A percentile compares a stretch with the other conserved stretches of the same genome.
These are phyloP conservation scores for Cladophialophora exuberans DNA, from an alignment of 2,329 filamentous ascomycete species.

Conservation along the genomic window DNA sequence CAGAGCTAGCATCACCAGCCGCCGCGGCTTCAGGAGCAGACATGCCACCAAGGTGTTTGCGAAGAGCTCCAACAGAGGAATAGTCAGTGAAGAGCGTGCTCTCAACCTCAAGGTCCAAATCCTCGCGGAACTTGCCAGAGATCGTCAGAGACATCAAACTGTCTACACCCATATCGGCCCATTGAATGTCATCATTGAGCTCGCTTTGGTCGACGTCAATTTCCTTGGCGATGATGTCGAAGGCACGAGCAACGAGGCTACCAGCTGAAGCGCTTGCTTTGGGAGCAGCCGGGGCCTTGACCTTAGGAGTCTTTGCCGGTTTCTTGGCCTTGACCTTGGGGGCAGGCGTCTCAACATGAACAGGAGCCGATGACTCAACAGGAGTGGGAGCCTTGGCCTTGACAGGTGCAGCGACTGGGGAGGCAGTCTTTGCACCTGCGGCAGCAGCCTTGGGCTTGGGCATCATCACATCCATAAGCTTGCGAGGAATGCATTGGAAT, in stretches of 20 bases:
- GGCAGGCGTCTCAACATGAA: slow-evolving; percentile 28
- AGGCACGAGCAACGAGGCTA: slow-evolving; percentile 40
- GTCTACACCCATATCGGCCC: slow-evolving; percentile 65
- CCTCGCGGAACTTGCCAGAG: slow-evolving; percentile 64
- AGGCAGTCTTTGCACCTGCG: slow-evolving; percentile 34
- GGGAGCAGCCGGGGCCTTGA: slow-evolving; percentile 36
- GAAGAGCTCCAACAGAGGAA: slow-evolving; percentile 63
- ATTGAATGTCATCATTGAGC: slow-evolving; percentile 62
- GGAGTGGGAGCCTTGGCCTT: slow-evolving; percentile 18
- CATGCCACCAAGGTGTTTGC: slow-evolving; percentile 53
- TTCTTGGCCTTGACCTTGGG: slow-evolving; percentile 39
- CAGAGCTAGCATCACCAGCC: slow-evolving; percentile 36
- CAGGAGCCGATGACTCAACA: slow-evolving; percentile 19
- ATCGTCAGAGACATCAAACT: slow-evolving; percentile 65
- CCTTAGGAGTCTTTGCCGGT: slow-evolving; percentile 32
- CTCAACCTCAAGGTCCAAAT: slow-evolving; percentile 62
- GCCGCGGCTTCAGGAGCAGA: slow-evolving; percentile 21
- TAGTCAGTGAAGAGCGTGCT: slow-evolving; percentile 64
- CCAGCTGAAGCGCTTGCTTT: slow-evolving; percentile 33
- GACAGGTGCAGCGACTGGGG: slow-evolving; percentile 5
- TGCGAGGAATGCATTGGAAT: slow-evolving; percentile 48
- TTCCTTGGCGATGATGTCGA: slow-evolving; percentile 47
- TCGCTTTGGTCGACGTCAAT: slow-evolving; percentile 62
- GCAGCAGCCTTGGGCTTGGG: slow-evolving; percentile 37
- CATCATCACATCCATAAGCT: slow-evolving; percentile 46